Percentiles rank a stretch among this genome's conserved stretches.
These are phyloP conservation scores for Cymbopogon flexuosus DNA, from an alignment of 202 grass and related monocot species.

Conservation along the genomic window DNA sequence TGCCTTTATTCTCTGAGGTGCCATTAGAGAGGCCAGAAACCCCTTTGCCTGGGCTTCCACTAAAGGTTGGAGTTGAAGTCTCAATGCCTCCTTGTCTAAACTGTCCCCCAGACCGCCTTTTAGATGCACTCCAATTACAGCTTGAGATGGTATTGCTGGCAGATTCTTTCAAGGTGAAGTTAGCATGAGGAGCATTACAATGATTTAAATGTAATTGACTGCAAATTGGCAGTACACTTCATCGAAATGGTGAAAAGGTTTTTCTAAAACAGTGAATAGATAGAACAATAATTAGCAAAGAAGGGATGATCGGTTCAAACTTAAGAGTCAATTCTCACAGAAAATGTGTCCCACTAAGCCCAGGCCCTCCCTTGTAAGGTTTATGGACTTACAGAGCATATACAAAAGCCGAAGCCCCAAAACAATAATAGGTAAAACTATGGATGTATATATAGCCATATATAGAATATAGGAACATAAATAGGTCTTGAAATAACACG, in stretches of 20 bases:
- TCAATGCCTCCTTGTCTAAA: too few relatives aligned
- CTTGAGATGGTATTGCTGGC: too few relatives aligned
- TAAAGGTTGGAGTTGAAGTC: too few relatives aligned
- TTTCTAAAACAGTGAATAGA: not conserved
- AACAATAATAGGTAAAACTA: conserved; percentile 16
- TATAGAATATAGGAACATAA: too few relatives aligned
- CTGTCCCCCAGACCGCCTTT: too few relatives aligned
- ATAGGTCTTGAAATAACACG: too few relatives aligned
- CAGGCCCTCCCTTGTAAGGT: not conserved
- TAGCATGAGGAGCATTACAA: conserved; percentile 11
- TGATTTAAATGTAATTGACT: not conserved
- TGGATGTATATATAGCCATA: not conserved
- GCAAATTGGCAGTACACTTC: not conserved
- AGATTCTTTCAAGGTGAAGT: conserved; percentile 1
- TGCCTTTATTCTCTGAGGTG: too few relatives aligned
- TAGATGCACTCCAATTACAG: too few relatives aligned
- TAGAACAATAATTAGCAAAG: not conserved
- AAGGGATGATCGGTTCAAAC: not conserved
- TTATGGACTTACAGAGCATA: not conserved
- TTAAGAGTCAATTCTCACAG: not conserved
- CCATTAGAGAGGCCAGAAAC: too few relatives aligned
- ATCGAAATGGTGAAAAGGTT: conserved; percentile 21
- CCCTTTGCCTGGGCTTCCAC: too few relatives aligned
- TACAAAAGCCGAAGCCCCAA: not conserved
- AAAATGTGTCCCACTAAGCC: not conserved